Percentiles rank a stretch among this genome's conserved stretches.
phyloP scores from a whole-genome alignment of 2,329 filamentous ascomycete genomes.

The Penicillium sp. region DNA sequence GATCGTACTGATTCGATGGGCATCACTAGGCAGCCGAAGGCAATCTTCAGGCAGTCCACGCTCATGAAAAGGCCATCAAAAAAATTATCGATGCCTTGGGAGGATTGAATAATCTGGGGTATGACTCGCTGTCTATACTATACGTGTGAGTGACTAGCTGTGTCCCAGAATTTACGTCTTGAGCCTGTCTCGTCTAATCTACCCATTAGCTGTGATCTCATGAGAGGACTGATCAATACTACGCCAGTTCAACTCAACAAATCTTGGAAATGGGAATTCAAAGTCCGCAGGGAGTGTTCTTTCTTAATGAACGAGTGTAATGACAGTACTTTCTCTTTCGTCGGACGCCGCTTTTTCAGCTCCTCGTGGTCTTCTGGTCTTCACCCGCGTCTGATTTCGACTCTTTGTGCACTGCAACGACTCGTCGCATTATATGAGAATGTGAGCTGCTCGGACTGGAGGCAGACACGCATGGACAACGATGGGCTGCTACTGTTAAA shows the following conservation, averaged over 20 bases:
- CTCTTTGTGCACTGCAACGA: slow-evolving; percentile 8
- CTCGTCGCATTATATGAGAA: slow-evolving; percentile 19
- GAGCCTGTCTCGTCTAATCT: background rate
- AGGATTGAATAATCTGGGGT: slow-evolving; percentile 18
- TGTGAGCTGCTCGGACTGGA: background rate
- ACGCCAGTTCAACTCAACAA: background rate
- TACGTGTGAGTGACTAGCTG: slow-evolving; percentile 16
- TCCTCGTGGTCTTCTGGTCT: slow-evolving; percentile 11
- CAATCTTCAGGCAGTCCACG: slow-evolving; percentile 15
- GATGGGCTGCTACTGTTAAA: slow-evolving; percentile 16
- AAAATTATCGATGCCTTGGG: slow-evolving; percentile 15
- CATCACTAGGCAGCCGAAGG: slow-evolving; percentile 15
- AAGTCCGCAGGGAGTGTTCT: slow-evolving; percentile 13
- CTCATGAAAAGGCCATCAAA: slow-evolving; percentile 18
- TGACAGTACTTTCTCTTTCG: background rate
- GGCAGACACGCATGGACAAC: slow-evolving; percentile 21
- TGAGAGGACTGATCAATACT: background rate
- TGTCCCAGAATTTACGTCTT: background rate
- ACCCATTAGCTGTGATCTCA: background rate
- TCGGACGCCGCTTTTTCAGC: slow-evolving; percentile 12
- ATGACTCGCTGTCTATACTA: slow-evolving; percentile 18
- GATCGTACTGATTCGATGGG: background rate
- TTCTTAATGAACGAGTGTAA: slow-evolving; percentile 1
- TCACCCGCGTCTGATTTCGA: slow-evolving; percentile 4
- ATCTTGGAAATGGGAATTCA: slow-evolving; percentile 11